These are phyloP conservation scores for Hydrangea macrophylla DNA, from an alignment of 148 eudicot species.

Conservation along the genomic window DNA sequence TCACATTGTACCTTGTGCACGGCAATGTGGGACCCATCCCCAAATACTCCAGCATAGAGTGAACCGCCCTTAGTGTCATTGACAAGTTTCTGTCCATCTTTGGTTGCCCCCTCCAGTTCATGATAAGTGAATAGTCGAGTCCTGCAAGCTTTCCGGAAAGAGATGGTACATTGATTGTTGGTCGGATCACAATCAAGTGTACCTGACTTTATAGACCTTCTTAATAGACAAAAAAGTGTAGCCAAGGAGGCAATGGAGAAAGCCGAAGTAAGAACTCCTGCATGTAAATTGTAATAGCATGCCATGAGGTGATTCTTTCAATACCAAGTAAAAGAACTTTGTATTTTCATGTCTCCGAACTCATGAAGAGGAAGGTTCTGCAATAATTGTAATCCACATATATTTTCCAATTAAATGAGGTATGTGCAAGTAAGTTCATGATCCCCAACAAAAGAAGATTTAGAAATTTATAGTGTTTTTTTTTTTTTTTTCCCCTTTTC, in stretches of 20 bases:
- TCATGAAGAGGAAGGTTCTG: background rate
- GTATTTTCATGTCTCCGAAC: background rate
- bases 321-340: background rate
- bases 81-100: conserved; percentile 39
- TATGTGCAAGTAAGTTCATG: background rate
- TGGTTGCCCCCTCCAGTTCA: conserved; percentile 81
- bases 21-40: conserved; percentile 51
- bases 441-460: background rate
- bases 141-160: conserved; percentile 46
- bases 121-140: conserved; percentile 54
- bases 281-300: conserved; percentile 3
- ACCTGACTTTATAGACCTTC: conserved; percentile 36
- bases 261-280: conserved; percentile 58
- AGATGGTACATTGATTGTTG: conserved; percentile 35
- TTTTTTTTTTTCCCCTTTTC: no score
- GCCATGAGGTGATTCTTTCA: background rate
- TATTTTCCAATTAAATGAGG: no score
- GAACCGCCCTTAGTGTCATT: conserved; percentile 30
- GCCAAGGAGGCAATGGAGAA: conserved; percentile 38
- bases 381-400: no score
- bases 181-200: conserved; percentile 29
- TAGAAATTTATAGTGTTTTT: background rate
- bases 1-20: conserved; percentile 57
- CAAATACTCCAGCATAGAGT: conserved; percentile 56
- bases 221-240: conserved; percentile 47